Base-by-base conservation (phyloP, 202 grass and related monocot genomes). In the Musa balbisiana region DNA sequence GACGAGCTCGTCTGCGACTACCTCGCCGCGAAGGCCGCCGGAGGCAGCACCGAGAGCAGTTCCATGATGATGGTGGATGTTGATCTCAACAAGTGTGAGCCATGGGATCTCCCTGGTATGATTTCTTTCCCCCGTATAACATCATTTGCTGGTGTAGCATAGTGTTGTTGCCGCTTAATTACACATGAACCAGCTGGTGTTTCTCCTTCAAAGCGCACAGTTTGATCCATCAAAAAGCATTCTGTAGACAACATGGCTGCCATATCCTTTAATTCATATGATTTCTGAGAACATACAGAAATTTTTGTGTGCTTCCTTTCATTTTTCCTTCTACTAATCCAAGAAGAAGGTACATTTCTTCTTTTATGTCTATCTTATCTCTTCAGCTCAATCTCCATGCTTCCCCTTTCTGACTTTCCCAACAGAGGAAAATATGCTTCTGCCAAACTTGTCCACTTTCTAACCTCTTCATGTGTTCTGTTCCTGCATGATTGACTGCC, bases 1-100 rank as follows among this genome's bases (percentile, higher is more conserved):
- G 93, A 96, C 24, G 93, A 96, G 73, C 84, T 96, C 80, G 76
- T 96, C 86, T 96, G 93, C 72, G 93, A 96, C 60, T 92, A 96
- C 72, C 93, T 96, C 3, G 85, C 60, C 3, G 84, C 87, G 51
- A 92, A 92, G 82, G 58, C 88, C 76, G 26, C 52, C 67, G 83
- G 76, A 2, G 54, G 2, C 77, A 63, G 76, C 58, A 76, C 75
- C 53, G 84, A 81, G 75, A 79, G 81, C 72, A 43, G 33, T 62
- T 67, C 73, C 10, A 80, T 80, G 79, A 81, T 90, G 87, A 80
- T 92, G 56, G 56, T 60, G 51, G 82, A 87, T 72, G 87, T 96
- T 58, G 89, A 96, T 52, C 84, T 96, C 80, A 96, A 96, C 93
- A 92, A 85, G 86, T 91, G 92, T 10, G 93, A 96, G 78, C 93